Conservation (phyloP, 805 yeast genomes). For the Saturnispora ahearnii region DNA sequence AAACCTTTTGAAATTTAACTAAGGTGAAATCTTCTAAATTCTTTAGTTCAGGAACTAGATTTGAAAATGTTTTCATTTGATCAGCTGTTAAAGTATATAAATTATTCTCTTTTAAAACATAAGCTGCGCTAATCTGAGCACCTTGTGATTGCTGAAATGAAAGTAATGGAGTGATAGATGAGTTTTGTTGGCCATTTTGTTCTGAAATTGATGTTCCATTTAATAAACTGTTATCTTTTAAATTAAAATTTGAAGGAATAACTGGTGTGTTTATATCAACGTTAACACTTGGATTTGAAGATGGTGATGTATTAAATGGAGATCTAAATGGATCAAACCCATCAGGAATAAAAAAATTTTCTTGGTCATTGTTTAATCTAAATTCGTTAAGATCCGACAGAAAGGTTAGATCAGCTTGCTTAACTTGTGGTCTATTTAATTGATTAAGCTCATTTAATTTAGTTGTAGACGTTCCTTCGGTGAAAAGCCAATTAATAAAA, state of each 20-base stretch:
- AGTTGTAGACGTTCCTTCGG: not conserved
- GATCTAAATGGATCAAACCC: conserved; percentile 18
- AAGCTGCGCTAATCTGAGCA: conserved; percentile 6
- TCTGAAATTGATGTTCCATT: not conserved
- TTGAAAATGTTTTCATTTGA: conserved; percentile 19
- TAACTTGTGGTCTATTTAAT: not conserved
- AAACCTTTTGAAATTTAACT: conserved; percentile 22
- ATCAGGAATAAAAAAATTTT: conserved; percentile 25
- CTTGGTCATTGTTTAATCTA: conserved; percentile 20
- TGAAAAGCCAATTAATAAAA: conserved; percentile 24
- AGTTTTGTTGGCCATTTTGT: not conserved
- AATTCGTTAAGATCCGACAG: conserved; percentile 21
- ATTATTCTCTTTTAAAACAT: conserved; percentile 4
- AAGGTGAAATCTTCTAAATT: conserved; percentile 24
- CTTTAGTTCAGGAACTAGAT: conserved; percentile 21
- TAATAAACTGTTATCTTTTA: not conserved
- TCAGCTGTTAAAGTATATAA: conserved; percentile 13
- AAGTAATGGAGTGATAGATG: conserved; percentile 1
- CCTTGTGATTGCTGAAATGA: conserved; percentile 15
- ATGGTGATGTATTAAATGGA: conserved; percentile 16
- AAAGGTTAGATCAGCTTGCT: conserved; percentile 7
- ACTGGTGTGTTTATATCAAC: not conserved
- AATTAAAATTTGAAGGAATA: not conserved
- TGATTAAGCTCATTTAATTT: conserved; percentile 10
- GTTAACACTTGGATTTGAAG: conserved; percentile 11